These are phyloP conservation scores for Pseudogymnoascus sp. DNA, from an alignment of 2,329 filamentous ascomycete species.

Conservation along the genomic window DNA sequence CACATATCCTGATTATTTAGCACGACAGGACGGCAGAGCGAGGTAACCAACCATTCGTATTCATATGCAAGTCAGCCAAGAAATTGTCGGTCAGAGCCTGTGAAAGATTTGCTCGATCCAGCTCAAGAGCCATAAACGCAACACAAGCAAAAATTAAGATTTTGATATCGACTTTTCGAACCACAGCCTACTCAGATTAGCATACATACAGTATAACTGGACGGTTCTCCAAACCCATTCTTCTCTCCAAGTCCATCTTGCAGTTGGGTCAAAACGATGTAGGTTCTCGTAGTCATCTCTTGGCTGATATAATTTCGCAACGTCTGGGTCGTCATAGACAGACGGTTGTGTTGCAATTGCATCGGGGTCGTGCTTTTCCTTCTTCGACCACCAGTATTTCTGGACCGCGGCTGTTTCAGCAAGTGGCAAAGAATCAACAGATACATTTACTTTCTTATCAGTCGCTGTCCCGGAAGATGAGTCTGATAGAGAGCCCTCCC, in stretches of 20 bases:
- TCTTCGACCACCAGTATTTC: conserved; percentile 22
- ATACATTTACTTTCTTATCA: background rate
- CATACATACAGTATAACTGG: background rate
- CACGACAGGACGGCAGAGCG: no score
- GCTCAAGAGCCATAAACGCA: conserved; percentile 55
- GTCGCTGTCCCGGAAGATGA: background rate
- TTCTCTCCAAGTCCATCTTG: conserved; percentile 33
- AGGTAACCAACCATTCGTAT: conserved; percentile 33
- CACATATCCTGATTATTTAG: background rate
- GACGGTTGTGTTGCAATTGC: conserved; percentile 23
- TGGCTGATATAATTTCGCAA: conserved; percentile 20
- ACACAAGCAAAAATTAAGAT: conserved; percentile 34
- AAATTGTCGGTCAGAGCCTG: conserved; percentile 57
- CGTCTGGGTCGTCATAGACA: conserved; percentile 22
- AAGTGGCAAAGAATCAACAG: background rate
- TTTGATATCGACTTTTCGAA: conserved; percentile 26
- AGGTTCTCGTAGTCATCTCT: conserved; percentile 31
- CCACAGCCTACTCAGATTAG: conserved; percentile 13
- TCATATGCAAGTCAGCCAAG: conserved; percentile 45
- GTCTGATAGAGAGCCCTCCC: background rate
- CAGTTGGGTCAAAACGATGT: conserved; percentile 33
- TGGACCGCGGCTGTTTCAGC: conserved; percentile 14
- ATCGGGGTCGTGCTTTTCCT: conserved; percentile 15
- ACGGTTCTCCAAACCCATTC: conserved; percentile 18
- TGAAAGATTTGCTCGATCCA: conserved; percentile 51